Evolutionary conservation across 2,329 filamentous ascomycete species (phyloP).

Genomic region (Aschersonia sp.): DNA sequence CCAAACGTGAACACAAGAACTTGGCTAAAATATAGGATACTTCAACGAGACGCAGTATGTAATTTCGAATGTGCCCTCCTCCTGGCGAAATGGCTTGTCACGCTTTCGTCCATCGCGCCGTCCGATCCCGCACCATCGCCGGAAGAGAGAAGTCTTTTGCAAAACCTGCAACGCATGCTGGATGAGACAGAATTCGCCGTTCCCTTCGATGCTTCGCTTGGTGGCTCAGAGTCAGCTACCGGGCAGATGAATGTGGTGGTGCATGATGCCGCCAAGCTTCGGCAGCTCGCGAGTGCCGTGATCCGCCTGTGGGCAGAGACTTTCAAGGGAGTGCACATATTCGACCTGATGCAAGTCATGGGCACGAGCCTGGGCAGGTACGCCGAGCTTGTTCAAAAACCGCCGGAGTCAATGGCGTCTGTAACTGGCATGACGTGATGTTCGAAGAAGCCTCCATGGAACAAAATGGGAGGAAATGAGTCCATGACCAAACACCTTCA

Average conservation of each 20-base stretch:
- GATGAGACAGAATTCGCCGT: slow-evolving; percentile 50
- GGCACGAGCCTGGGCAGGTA: slow-evolving; percentile 42
- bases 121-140: slow-evolving; percentile 32
- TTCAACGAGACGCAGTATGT: slow-evolving; percentile 24
- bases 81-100: slow-evolving; percentile 46
- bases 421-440: no score
- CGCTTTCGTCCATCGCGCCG: slow-evolving; percentile 35
- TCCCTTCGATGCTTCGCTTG: slow-evolving; percentile 40
- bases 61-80: slow-evolving; percentile 48
- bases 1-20: no score
- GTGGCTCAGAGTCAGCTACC: slow-evolving; percentile 20
- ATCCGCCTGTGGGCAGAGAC: slow-evolving; percentile 47
- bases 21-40: no score
- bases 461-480: no score
- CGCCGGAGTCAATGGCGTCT: slow-evolving; percentile 5
- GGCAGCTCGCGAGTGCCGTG: slow-evolving; percentile 42
- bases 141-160: slow-evolving; percentile 40
- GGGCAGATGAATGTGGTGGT: slow-evolving; percentile 27
- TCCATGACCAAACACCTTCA: no score
- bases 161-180: slow-evolving; percentile 42
- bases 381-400: slow-evolving; percentile 41
- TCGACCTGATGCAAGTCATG: slow-evolving; percentile 45
- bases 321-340: slow-evolving; percentile 47
- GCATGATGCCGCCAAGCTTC: slow-evolving; percentile 35
- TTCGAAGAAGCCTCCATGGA: no score